Base-by-base conservation (phyloP, 1,284 basidiomycete genomes). In the Dichomitus squalens region DNA sequence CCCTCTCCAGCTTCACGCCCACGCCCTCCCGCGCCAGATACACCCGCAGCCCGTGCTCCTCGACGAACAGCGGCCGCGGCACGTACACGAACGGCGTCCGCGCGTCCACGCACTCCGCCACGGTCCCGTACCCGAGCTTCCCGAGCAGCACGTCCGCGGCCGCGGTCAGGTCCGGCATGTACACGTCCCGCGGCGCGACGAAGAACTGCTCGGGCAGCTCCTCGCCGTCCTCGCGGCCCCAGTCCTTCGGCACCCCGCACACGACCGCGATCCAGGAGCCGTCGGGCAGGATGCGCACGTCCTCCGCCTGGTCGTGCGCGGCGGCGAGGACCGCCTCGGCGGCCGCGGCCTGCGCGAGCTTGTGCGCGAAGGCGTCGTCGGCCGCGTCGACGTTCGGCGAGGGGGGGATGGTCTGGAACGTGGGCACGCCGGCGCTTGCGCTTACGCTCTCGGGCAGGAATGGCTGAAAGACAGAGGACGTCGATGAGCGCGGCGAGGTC, bases 111-210 rank as follows among this genome's bases (percentile, higher is more conserved):
- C 85, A 87, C 67, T 89, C 87, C 0, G 87, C 82, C n/a, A 87
- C 86, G 2, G 86, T 86, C 21, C 87, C 87, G 66, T 88, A 89
- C 35, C 87, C 87, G 65, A 93, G 72, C 72, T 92, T 93, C 23
- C 90, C 90, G 33, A 93, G 76, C 11, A 92, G 74, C n/a, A 89
- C 88, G 68, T 92, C 88, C 7, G 80, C 85, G 5, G 84, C 77
- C 1, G 88, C 88, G 23, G 85, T 90, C 60, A 93, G 68, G 70
- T 92, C 88, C 8, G 90, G 90, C 84, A 93, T 90, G 70, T 91
- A 91, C 36, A 90, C 83, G 65, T 89, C 83, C 70, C 76, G 79
- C 33, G 88, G 88, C 6, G 88, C 88, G 40, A 90, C 81, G 66
- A 82, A 92, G 72, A 92, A 90, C n/a, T 79, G 78, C 20, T 84